phyloP scores from a whole-genome alignment of 129 eudicot species.

The Flaveria robusta region DNA sequence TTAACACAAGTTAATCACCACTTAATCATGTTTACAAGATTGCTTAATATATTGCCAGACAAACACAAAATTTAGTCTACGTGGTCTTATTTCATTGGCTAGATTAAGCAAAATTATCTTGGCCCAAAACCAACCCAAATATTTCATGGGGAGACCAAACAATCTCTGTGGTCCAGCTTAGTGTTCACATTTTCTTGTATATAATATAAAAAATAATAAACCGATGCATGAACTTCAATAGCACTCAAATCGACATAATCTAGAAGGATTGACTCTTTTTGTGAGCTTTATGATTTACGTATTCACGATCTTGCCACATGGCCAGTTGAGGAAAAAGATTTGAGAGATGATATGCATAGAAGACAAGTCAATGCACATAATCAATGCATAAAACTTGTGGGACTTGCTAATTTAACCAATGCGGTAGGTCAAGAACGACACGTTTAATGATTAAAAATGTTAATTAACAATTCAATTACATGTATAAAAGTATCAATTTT shows the following conservation, averaged over 20 bases:
- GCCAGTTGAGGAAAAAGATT: conserved; percentile 18
- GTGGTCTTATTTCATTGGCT: conserved; percentile 22
- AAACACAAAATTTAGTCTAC: neutral
- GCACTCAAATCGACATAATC: conserved; percentile 38
- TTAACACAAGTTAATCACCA: neutral
- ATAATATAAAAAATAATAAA: neutral
- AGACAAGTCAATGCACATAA: conserved; percentile 3
- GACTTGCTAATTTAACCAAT: conserved; percentile 20
- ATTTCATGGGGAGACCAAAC: conserved; percentile 22
- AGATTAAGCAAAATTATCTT: conserved; percentile 18
- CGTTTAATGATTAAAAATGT: neutral
- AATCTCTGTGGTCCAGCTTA: conserved; percentile 25
- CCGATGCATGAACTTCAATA: conserved; percentile 37
- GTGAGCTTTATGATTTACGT: conserved; percentile 24
- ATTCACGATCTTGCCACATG: conserved; percentile 38
- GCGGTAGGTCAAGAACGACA: conserved; percentile 19
- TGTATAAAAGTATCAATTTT: neutral
- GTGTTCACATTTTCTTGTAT: conserved; percentile 10
- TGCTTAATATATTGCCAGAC: conserved; percentile 3
- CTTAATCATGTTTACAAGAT: conserved; percentile 6
- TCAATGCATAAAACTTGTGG: conserved; percentile 23
- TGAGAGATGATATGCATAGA: neutral
- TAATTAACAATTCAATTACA: neutral
- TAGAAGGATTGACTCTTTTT: conserved; percentile 36
- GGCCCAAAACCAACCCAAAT: conserved; percentile 15